phyloP scores from a whole-genome alignment of 2,329 filamentous ascomycete species.

The Cercospora sojina region DNA sequence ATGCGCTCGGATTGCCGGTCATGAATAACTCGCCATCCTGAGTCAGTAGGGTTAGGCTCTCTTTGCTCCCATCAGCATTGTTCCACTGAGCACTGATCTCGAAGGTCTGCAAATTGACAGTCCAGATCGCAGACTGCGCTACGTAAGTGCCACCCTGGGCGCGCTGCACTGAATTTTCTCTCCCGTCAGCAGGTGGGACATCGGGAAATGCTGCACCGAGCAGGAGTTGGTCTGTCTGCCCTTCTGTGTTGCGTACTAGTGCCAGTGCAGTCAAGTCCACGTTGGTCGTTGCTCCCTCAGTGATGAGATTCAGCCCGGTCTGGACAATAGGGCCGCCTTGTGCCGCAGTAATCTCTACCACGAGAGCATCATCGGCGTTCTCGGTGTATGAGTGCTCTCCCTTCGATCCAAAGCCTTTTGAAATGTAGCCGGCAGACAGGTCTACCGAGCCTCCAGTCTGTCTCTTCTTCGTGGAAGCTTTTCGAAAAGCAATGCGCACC shows the following conservation, averaged over 20 bases:
- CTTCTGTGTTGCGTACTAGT: not conserved
- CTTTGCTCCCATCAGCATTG: not conserved
- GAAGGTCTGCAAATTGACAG: conserved; percentile 3
- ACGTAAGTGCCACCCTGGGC: not conserved
- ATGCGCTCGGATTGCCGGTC: not conserved
- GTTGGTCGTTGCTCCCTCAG: not conserved
- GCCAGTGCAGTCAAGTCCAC: not conserved
- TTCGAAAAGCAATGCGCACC: not conserved
- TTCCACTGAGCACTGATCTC: not conserved
- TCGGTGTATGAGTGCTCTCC: not conserved
- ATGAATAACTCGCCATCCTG: not conserved
- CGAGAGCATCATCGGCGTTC: not conserved
- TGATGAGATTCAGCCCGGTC: not conserved
- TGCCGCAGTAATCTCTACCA: not conserved
- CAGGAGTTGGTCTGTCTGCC: not conserved
- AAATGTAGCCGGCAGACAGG: not conserved
- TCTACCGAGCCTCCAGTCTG: not conserved
- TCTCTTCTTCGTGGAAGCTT: not conserved
- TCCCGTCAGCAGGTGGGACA: not conserved
- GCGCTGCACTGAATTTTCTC: not conserved
- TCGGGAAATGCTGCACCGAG: not conserved
- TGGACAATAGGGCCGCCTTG: not conserved
- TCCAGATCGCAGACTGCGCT: conserved; percentile 2
- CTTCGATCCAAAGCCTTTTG: not conserved
- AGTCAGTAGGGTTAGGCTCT: not conserved